These are phyloP conservation scores for Gentiana dahurica DNA, from an alignment of 257 asterid species.

Conservation along the genomic window DNA sequence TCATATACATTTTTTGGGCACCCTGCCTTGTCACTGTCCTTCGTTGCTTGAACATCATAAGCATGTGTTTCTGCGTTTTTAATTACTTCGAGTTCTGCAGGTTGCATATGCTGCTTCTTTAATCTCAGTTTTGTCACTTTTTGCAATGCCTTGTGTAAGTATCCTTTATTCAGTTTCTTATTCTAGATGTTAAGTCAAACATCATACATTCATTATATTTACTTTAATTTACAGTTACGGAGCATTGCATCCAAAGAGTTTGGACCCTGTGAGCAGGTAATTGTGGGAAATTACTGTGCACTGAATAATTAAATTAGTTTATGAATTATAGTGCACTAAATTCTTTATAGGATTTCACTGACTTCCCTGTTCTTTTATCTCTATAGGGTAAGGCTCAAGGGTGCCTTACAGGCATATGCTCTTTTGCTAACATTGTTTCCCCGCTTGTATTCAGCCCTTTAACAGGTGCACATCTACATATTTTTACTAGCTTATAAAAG, in stretches of 20 bases:
- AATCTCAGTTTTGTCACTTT: slow-evolving; percentile 38
- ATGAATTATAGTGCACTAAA: too few species aligned
- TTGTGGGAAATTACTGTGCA: background rate
- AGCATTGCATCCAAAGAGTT: slow-evolving; percentile 91
- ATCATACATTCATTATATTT: background rate
- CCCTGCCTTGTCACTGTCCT: too few species aligned
- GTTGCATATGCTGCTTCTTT: slow-evolving; percentile 78
- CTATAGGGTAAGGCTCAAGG: slow-evolving; percentile 85
- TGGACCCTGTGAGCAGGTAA: slow-evolving; percentile 79
- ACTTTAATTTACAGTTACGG: slow-evolving; percentile 39
- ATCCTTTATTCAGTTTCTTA: background rate
- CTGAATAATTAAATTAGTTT: background rate
- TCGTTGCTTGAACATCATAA: too few species aligned
- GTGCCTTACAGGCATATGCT: slow-evolving; percentile 70
- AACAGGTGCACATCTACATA: slow-evolving; percentile 30
- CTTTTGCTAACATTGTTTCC: slow-evolving; percentile 59
- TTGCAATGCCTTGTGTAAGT: slow-evolving; percentile 81
- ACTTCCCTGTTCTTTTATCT: too few species aligned
- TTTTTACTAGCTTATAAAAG: background rate
- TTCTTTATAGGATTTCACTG: background rate
- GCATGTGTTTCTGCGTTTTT: background rate
- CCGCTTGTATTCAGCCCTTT: slow-evolving; percentile 84
- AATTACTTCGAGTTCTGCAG: slow-evolving; percentile 18
- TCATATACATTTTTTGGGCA: slow-evolving; percentile 1
- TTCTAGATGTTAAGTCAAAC: background rate